Evolutionary conservation across 208 protist species (phyloP).

Genomic region (Trypanosoma boissoni): DNA sequence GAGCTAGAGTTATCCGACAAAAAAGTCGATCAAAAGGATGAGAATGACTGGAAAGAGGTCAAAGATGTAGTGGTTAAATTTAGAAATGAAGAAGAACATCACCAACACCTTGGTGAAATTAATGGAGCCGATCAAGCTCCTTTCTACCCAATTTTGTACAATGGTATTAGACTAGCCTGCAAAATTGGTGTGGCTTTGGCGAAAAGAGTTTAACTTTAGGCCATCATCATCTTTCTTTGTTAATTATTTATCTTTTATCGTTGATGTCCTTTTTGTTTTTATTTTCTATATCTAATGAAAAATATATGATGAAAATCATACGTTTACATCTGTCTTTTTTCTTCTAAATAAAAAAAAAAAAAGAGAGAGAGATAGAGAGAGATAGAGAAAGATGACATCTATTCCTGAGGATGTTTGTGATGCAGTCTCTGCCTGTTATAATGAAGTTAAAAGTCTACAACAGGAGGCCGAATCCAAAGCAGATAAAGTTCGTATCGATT

Average conservation of each 20-base stretch:
- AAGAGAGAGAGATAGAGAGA: background rate
- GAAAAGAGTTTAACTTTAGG: constrained; percentile 48
- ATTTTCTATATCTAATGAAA: background rate
- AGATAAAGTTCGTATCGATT: constrained; percentile 29
- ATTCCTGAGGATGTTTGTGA: constrained; percentile 23
- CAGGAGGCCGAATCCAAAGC: constrained; percentile 29
- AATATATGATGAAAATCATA: background rate
- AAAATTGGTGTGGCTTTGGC: constrained; percentile 66
- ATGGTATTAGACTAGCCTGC: constrained; percentile 73
- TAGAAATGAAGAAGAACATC: constrained; percentile 83
- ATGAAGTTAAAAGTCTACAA: constrained; percentile 34
- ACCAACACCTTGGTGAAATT: constrained; percentile 77
- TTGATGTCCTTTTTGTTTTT: constrained; percentile 10
- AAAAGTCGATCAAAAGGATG: constrained; percentile 23
- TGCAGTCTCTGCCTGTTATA: constrained; percentile 36
- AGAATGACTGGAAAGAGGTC: constrained; percentile 49
- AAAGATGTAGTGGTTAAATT: constrained; percentile 79
- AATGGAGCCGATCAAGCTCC: constrained; percentile 73
- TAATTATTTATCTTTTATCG: background rate
- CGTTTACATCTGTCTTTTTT: background rate
- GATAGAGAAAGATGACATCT: constrained; percentile 16
- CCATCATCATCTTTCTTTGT: background rate
- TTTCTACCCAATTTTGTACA: constrained; percentile 76
- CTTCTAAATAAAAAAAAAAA: constrained; percentile 5
- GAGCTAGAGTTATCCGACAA: constrained; percentile 35